A percentile compares a stretch with the other conserved stretches of the same genome.
phyloP scores from a whole-genome alignment of 2,329 filamentous ascomycete species.

The Penicillium sp. region DNA sequence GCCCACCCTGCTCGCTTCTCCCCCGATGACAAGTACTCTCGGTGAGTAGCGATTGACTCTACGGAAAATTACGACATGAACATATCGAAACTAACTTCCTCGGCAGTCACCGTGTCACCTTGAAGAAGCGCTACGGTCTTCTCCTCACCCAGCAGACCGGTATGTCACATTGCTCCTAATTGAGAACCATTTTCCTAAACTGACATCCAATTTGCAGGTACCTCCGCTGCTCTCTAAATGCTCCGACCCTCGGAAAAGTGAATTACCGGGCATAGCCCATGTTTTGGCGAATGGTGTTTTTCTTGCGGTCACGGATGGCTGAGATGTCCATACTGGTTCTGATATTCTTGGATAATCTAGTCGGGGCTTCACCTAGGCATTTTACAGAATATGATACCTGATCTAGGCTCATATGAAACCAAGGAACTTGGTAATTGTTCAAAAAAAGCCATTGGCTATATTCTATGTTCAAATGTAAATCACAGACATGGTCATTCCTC shows the following conservation, averaged over 20 bases:
- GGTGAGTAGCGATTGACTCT: constrained; percentile 43
- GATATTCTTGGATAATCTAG: constrained; percentile 20
- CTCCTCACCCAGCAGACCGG: constrained; percentile 76
- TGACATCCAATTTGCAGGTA: constrained; percentile 25
- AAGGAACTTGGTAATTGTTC: constrained; percentile 10
- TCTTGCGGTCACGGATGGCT: constrained; percentile 30
- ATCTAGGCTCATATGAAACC: constrained; percentile 15
- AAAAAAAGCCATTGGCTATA: constrained; percentile 11
- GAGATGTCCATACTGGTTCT: constrained; percentile 22
- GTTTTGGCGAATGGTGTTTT: constrained; percentile 44
- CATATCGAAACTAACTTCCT: constrained; percentile 2
- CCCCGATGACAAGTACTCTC: constrained; percentile 97
- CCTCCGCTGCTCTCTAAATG: constrained; percentile 31
- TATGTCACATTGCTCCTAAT: constrained; percentile 32
- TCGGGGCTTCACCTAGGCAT: constrained; percentile 13
- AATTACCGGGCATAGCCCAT: constrained; percentile 30
- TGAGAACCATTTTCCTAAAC: not conserved
- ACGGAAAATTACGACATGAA: not conserved
- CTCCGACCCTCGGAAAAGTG: constrained; percentile 19
- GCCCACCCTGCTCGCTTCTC: constrained; percentile 96
- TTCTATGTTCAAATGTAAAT: constrained; percentile 27
- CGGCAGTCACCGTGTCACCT: constrained; percentile 79
- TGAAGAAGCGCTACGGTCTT: constrained; percentile 90
- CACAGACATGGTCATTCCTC: constrained; percentile 18
- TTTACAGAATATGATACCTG: constrained; percentile 12